These are phyloP conservation scores for Peronospora farinosa DNA, from an alignment of 352 stramenopile species.

Conservation along the genomic window DNA sequence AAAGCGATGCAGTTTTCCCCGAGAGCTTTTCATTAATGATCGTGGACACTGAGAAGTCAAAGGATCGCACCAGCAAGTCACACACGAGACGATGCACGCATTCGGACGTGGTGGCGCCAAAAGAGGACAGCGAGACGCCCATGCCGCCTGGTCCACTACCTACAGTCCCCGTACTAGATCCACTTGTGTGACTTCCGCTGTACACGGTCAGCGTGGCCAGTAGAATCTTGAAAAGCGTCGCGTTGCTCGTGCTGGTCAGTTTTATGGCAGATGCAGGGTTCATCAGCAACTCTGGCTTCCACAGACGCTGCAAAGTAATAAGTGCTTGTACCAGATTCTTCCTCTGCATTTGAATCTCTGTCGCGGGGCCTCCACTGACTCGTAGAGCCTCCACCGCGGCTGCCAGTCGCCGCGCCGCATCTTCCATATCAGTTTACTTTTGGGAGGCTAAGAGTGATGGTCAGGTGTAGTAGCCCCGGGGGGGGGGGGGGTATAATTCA, in stretches of 20 bases:
- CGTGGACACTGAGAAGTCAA: constrained; percentile 61
- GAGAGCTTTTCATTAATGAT: constrained; percentile 49
- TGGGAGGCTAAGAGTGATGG: constrained; percentile 2
- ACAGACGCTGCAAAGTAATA: constrained; percentile 51
- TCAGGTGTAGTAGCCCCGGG: not conserved
- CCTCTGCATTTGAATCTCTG: constrained; percentile 33
- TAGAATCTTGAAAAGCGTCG: constrained; percentile 56
- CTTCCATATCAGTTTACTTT: constrained; percentile 26
- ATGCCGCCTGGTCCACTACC: constrained; percentile 32
- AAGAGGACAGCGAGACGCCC: constrained; percentile 49
- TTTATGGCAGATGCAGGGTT: constrained; percentile 12
- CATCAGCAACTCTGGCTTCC: constrained; percentile 35
- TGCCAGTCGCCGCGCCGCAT: constrained; percentile 36
- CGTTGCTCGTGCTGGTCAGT: constrained; percentile 28
- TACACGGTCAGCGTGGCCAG: constrained; percentile 63
- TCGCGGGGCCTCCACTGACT: constrained; percentile 17
- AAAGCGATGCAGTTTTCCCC: constrained; percentile 53
- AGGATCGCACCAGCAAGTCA: constrained; percentile 63
- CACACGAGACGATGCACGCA: constrained; percentile 60
- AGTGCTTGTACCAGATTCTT: constrained; percentile 51
- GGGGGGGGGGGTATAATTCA: constrained; percentile 3
- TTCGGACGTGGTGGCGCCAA: constrained; percentile 49
- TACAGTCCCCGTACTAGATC: constrained; percentile 15
- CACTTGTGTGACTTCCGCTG: constrained; percentile 41
- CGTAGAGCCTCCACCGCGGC: constrained; percentile 47